A percentile compares a stretch with the other conserved stretches of the same genome.
These are phyloP conservation scores for Catenaria anguillulae DNA, from an alignment of 371 early-diverging fungal species.

Conservation along the genomic window DNA sequence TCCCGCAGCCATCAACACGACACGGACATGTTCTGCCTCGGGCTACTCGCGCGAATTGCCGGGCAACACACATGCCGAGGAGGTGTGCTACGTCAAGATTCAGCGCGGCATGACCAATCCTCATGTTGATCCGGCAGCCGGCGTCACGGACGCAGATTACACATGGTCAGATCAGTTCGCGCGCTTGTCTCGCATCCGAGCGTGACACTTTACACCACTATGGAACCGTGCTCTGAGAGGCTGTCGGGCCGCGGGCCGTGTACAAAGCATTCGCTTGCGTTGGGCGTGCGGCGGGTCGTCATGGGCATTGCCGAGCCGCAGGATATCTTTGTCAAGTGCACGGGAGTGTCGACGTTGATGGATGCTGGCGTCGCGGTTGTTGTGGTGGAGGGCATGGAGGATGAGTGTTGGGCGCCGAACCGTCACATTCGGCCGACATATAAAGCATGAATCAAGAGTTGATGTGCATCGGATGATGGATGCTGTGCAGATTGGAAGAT, in stretches of 20 bases:
- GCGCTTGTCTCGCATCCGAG: too few relatives aligned
- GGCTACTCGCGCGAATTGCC: constrained; percentile 75
- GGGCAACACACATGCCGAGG: constrained; percentile 87
- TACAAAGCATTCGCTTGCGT: constrained; percentile 39
- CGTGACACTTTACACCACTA: constrained; percentile 68
- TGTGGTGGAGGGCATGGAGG: constrained; percentile 47
- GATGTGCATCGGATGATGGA: too few relatives aligned
- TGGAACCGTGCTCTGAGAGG: constrained; percentile 76
- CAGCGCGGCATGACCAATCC: too few relatives aligned
- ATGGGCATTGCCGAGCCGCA: constrained; percentile 77
- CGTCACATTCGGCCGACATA: constrained; percentile 31
- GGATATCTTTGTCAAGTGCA: constrained; percentile 54
- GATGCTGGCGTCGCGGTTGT: constrained; percentile 46
- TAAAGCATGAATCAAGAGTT: too few relatives aligned
- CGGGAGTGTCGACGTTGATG: constrained; percentile 41
- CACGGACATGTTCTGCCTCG: too few relatives aligned
- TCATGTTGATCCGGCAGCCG: not conserved
- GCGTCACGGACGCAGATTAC: too few relatives aligned
- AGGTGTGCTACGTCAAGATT: constrained; percentile 58
- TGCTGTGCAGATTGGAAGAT: too few relatives aligned
- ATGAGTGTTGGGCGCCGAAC: constrained; percentile 56
- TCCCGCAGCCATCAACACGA: too few relatives aligned
- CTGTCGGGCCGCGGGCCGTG: constrained; percentile 63
- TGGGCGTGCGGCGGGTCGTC: constrained; percentile 35
- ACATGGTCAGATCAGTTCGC: too few relatives aligned